Base-by-base conservation (phyloP, 208 protist species). In the Wallacemonas rigidus region DNA sequence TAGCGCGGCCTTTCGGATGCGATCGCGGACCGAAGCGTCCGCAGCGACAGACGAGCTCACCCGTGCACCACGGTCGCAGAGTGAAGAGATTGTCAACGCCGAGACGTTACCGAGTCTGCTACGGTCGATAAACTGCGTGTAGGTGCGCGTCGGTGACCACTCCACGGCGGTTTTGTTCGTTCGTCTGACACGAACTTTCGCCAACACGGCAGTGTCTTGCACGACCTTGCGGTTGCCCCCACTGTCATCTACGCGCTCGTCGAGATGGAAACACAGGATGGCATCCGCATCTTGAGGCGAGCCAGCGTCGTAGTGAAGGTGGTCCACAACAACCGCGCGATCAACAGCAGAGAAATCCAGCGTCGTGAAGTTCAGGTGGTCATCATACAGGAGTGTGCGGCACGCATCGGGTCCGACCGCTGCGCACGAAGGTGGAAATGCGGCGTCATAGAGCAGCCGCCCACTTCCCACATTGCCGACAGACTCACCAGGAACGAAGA, bases 341-440 rank as follows among this genome's bases (percentile, higher is more conserved):
- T 73, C 69, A 1, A 88, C 68, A 8, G 58, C 43, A 35, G 12
- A 45, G 39, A 88, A 75, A 40, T 85, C 54, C 6, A 84, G 61
- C 8, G 75, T 79, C 41, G 78, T 88, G 43, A 81, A 80, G 61
- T 87, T 87, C 47, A 87, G 57, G 43, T 71, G 48, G 4, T 55
- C 63, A 12, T 58, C 65, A 54, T 88, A 85, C 14, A 72, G 67
- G 11, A 84, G 50, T 15, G 15, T 60, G 3, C 41, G 55, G 70
- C 79, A 84, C 17, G 62, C 69, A 9, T 54, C 44, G 68, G 44
- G 41, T 50, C 74, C 45, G 14, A 12, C 3, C 14, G 17, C 43
- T 4, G 11, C 12, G 39, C 60, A 65, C 12, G 14, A 5, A 3
- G 60, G 60, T n/a, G 51, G 17, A 12, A 35, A 26, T 51, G 71